Base-by-base conservation (phyloP, 768 basidiomycete genomes). In the Mycena crocata region DNA sequence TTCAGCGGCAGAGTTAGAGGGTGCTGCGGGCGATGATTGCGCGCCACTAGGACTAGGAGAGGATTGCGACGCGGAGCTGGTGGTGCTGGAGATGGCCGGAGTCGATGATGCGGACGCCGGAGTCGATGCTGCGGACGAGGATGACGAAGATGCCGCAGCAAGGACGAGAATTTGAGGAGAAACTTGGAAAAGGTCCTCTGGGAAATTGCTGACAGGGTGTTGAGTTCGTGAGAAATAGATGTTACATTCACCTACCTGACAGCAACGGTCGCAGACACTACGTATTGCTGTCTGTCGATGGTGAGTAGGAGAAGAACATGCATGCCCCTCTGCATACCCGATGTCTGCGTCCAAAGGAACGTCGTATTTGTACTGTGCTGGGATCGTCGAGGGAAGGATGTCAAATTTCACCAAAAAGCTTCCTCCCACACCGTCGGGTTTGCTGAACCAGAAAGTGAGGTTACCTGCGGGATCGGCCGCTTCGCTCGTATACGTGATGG, bases 391-490 rank as follows among this genome's bases (percentile, higher is more conserved):
- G 1, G 51, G 61, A 7, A 30, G 26, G 3, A 62, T 31, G 12
- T n/a, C 13, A 2, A 24, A 5, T 24, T 19, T 1, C 40, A 55
- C 5, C 34, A 19, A 8, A 17, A 62, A 46, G 24, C 15, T 37
- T 3, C 48, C 58, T 6, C 46, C 58, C 15, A 39, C 48, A 8
- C 58, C 58, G 35, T n/a, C 48, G 0, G n/a, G 2, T 21, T 60
- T 32, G 14, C 46, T 26, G 4, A 50, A 8, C 35, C 35, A 60
- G 49, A 60, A 60, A 5, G 58, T 50, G 10, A 60, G 24, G 15
- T 60, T 60, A 17, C 58, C 58, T n/a, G 34, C 17, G 19, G 58
- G 48, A 23, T 60, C 58, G 35, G 48, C 12, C 3, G 58, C 48
- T 21, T 60, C 48, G 37, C 58, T 60, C 24, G 17, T 13, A 24